A percentile compares a stretch with the other conserved stretches of the same genome.
Conservation (phyloP, 2,329 filamentous ascomycete species). For the Dactylonectria estremocensis region DNA sequence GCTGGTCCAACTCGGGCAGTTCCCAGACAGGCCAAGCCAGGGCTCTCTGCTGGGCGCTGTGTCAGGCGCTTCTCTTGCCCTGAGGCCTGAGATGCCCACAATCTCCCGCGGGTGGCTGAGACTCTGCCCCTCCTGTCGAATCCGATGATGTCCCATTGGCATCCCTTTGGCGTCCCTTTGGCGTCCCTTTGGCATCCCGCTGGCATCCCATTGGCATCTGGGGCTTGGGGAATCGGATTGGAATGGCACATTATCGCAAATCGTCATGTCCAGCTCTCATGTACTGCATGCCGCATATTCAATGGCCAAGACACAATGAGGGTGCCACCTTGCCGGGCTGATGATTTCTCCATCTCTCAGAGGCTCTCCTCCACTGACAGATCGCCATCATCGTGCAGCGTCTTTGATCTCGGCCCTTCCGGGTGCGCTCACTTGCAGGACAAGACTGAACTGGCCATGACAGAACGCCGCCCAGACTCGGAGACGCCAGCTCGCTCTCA, state of each 20-base stretch:
- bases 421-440: neutral
- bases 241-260: constrained; percentile 11
- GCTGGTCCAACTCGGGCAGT: neutral
- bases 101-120: constrained; percentile 1
- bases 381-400: neutral
- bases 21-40: neutral
- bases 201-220: constrained; percentile 7
- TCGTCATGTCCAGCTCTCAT: constrained; percentile 23
- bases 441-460: neutral
- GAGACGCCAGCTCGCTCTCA: constrained; percentile 2
- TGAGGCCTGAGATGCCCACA: neutral
- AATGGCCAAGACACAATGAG: neutral
- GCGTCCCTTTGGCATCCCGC: constrained; percentile 8
- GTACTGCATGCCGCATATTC: constrained; percentile 18
- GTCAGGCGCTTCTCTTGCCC: neutral
- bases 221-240: constrained; percentile 2
- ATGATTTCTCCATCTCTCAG: constrained; percentile 14
- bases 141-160: constrained; percentile 10
- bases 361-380: constrained; percentile 1
- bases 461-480: neutral
- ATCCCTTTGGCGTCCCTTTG: constrained; percentile 12
- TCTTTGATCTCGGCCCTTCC: constrained; percentile 12
- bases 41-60: neutral
- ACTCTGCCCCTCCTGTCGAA: constrained; percentile 10
- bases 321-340: constrained; percentile 15